Percentiles rank a stretch among this genome's conserved stretches.
Conservation (phyloP, 2,329 filamentous ascomycete genomes). For the Botrytis fragariae region DNA sequence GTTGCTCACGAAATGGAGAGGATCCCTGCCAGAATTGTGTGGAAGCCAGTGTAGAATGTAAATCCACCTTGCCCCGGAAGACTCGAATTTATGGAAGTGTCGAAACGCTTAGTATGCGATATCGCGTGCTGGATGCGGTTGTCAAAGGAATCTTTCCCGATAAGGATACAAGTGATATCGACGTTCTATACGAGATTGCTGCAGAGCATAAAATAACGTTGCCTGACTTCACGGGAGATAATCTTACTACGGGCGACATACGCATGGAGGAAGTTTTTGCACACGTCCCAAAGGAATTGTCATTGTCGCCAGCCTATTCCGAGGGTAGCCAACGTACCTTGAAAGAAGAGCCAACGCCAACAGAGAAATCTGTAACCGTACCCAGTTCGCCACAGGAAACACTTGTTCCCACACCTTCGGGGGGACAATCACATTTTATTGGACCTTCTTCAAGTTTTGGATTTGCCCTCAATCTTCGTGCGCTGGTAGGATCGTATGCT, state of each 20-base stretch:
- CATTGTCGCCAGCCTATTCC: slow-evolving; percentile 26
- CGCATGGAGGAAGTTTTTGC: slow-evolving; percentile 33
- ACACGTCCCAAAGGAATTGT: slow-evolving; percentile 24
- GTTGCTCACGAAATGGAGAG: slow-evolving; percentile 38
- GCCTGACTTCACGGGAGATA: slow-evolving; percentile 37
- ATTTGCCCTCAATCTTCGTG: slow-evolving; percentile 35
- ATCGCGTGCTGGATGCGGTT: slow-evolving; percentile 44
- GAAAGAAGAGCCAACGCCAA: slow-evolving; percentile 10
- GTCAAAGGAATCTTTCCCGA: slow-evolving; percentile 44
- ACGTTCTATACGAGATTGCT: slow-evolving; percentile 43
- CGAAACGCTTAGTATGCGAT: slow-evolving; percentile 45
- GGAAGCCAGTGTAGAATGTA: slow-evolving; percentile 42
- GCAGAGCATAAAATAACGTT: slow-evolving; percentile 41
- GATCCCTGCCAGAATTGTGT: slow-evolving; percentile 42
- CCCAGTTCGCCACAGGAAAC: slow-evolving; percentile 29
- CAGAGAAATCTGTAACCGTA: slow-evolving; percentile 17
- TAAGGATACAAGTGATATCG: slow-evolving; percentile 41
- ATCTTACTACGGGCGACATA: slow-evolving; percentile 26
- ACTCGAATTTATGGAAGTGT: slow-evolving; percentile 47
- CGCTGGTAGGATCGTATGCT: slow-evolving; percentile 37
- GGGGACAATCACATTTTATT: slow-evolving; percentile 36
- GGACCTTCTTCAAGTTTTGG: slow-evolving; percentile 37
- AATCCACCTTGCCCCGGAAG: slow-evolving; percentile 46
- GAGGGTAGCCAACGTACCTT: slow-evolving; percentile 12
- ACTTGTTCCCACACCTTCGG: slow-evolving; percentile 32